Percentiles rank a stretch among this genome's conserved stretches.
phyloP scores from a whole-genome alignment of 2,329 filamentous ascomycete genomes.

The Xylaria sp. region DNA sequence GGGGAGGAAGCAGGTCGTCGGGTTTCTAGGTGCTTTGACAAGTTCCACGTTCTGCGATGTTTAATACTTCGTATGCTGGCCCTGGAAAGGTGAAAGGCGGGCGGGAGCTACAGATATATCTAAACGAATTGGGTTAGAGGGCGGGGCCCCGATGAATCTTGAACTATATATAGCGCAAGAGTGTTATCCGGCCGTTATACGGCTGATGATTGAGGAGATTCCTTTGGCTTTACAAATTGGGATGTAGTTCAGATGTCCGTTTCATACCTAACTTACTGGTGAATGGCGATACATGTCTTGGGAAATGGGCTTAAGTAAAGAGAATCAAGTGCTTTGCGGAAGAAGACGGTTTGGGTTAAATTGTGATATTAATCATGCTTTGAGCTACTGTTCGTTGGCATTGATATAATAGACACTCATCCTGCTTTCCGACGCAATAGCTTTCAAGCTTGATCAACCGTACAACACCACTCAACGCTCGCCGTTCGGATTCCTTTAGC shows the following conservation, averaged over 20 bases:
- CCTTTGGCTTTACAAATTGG: neutral
- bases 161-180: no score
- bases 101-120: no score
- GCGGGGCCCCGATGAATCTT: no score
- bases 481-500: constrained; percentile 32
- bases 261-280: neutral
- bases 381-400: neutral
- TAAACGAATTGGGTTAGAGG: no score
- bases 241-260: neutral
- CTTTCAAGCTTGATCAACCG: neutral
- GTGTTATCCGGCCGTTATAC: no score
- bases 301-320: neutral
- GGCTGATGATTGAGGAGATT: neutral
- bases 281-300: neutral
- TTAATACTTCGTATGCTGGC: no score
- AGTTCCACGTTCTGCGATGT: neutral
- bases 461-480: neutral
- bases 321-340: neutral
- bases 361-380: constrained; percentile 2
- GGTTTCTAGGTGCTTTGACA: neutral
- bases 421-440: neutral
- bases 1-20: neutral
- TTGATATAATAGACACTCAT: neutral
- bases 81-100: no score
- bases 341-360: neutral